Evolutionary conservation across 768 basidiomycete species (phyloP).

Genomic region (Calocera viscosa): DNA sequence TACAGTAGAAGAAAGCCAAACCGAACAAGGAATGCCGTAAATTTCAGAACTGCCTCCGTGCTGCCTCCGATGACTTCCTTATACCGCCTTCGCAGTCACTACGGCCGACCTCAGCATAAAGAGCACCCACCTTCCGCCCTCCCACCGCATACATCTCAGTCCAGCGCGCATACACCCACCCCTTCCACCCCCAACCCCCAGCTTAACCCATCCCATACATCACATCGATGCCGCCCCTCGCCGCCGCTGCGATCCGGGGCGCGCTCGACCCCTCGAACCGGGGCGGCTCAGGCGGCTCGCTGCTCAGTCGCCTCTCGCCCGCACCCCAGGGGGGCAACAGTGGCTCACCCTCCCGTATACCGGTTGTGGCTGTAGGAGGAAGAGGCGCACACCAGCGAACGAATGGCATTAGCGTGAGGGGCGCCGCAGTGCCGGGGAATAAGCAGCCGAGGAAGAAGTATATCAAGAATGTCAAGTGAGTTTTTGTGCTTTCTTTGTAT

Average conservation of each 20-base stretch:
- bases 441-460: not conserved
- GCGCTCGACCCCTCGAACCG: not conserved
- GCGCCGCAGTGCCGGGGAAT: not conserved
- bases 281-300: not conserved
- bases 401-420: slow-evolving; percentile 5
- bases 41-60: not conserved
- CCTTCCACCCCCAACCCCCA: not conserved
- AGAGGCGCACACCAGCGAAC: not conserved
- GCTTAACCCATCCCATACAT: not conserved
- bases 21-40: not conserved
- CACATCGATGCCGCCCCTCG: not conserved
- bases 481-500: not conserved
- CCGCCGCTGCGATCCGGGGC: not conserved
- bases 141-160: not conserved
- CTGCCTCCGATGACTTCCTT: not conserved
- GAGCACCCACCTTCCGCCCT: not conserved
- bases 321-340: not conserved
- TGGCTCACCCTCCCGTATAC: not conserved
- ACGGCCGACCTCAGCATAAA: not conserved
- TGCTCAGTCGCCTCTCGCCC: not conserved
- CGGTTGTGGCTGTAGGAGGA: not conserved
- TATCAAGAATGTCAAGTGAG: not conserved
- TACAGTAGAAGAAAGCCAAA: not conserved
- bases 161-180: not conserved
- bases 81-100: not conserved